phyloP scores from a whole-genome alignment of 805 yeast species.

The Starmerella sirachaensis region DNA sequence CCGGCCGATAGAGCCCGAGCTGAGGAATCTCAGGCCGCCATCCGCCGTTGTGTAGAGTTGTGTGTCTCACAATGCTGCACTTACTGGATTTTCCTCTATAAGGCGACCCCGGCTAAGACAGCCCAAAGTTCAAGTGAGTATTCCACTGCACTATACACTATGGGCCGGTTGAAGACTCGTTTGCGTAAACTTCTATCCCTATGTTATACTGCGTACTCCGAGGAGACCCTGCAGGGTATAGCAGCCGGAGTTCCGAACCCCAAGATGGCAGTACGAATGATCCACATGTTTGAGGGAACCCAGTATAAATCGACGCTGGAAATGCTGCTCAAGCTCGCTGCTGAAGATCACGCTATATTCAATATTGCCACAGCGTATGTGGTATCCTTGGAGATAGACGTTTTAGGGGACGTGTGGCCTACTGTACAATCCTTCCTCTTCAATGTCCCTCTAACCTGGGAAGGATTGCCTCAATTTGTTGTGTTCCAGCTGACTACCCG shows the following conservation, averaged over 20 bases:
- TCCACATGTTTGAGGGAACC: constrained; percentile 22
- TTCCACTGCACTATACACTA: constrained; percentile 16
- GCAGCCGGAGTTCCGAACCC: constrained; percentile 4
- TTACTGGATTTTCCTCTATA: constrained; percentile 21
- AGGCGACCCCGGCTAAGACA: constrained; percentile 1
- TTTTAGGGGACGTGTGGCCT: constrained; percentile 67
- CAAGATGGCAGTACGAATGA: constrained; percentile 18
- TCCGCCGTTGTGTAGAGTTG: constrained; percentile 15
- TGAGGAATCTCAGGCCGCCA: constrained; percentile 34
- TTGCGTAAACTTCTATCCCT: constrained; percentile 22
- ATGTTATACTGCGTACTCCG: constrained; percentile 17
- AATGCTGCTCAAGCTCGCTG: constrained; percentile 11
- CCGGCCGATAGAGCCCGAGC: constrained; percentile 41
- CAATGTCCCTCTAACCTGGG: constrained; percentile 40
- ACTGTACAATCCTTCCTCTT: constrained; percentile 47
- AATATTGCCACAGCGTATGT: constrained; percentile 50
- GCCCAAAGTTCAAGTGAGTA: constrained; percentile 4
- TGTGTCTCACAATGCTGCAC: constrained; percentile 17
- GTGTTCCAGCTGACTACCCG: constrained; percentile 10
- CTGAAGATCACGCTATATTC: constrained; percentile 9
- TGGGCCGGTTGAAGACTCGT: constrained; percentile 24
- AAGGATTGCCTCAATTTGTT: constrained; percentile 9
- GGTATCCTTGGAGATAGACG: constrained; percentile 56
- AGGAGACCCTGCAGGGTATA: constrained; percentile 16
- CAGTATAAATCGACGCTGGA: constrained; percentile 18